Percentiles rank a stretch among this genome's conserved stretches.
Evolutionary conservation across 257 asterid species (phyloP).

Genomic region (Solanum sitiens): DNA sequence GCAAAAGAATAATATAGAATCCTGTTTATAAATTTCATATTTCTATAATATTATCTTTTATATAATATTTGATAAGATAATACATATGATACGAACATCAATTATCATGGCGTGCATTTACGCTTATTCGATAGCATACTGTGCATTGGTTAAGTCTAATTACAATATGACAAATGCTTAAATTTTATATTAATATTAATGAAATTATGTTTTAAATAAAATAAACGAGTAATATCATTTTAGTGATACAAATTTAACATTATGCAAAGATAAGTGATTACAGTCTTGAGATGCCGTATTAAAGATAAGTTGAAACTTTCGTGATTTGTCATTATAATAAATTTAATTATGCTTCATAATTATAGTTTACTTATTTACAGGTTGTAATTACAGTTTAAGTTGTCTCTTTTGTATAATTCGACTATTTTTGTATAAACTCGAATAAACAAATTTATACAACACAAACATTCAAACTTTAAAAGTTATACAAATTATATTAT

Average conservation of each 20-base stretch:
- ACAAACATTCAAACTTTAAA: too few relatives aligned
- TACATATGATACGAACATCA: background rate
- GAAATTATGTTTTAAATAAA: background rate
- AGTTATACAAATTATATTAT: too few relatives aligned
- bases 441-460: too few relatives aligned
- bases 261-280: background rate
- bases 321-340: too few relatives aligned
- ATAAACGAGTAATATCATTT: background rate
- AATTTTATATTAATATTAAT: background rate
- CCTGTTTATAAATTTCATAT: background rate
- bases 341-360: too few relatives aligned
- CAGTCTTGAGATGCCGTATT: background rate
- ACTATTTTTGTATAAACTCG: too few relatives aligned
- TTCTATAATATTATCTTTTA: background rate
- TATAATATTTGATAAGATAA: background rate
- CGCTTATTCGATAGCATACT: background rate
- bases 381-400: too few relatives aligned
- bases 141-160: background rate
- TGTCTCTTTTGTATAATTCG: too few relatives aligned
- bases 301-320: too few relatives aligned
- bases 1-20: background rate
- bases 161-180: background rate
- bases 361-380: too few relatives aligned
- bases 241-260: background rate
- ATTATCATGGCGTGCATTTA: background rate